phyloP scores from a whole-genome alignment of 805 yeast species.

The Spathaspora hagerdaliae region DNA sequence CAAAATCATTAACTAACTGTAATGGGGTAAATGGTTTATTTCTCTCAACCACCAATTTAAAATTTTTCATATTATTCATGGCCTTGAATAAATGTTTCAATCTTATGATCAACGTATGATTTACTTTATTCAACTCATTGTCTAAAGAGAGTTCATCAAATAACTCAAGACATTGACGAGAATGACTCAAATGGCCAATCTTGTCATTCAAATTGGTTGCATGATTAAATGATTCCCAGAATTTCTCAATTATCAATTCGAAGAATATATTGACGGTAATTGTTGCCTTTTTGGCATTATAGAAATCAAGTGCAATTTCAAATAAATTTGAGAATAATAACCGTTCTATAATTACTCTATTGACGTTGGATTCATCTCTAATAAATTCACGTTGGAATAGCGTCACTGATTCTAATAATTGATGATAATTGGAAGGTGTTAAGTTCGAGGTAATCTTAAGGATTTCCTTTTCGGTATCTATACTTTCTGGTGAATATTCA shows the following conservation, averaged over 20 bases:
- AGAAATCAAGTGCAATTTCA: constrained; percentile 16
- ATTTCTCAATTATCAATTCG: constrained; percentile 19
- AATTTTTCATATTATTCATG: constrained; percentile 30
- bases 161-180: constrained; percentile 22
- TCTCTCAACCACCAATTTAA: constrained; percentile 26
- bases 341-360: constrained; percentile 22
- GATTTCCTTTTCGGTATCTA: constrained; percentile 23
- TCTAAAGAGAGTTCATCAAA: constrained; percentile 14
- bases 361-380: constrained; percentile 10
- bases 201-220: constrained; percentile 32
- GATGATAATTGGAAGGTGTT: constrained; percentile 17
- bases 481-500: constrained; percentile 13
- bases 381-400: constrained; percentile 21
- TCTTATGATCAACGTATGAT: constrained; percentile 10
- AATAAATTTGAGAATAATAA: constrained; percentile 25
- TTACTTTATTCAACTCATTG: neutral
- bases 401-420: constrained; percentile 15
- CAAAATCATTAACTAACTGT: constrained; percentile 26
- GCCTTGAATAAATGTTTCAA: constrained; percentile 37
- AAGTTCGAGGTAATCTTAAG: constrained; percentile 20
- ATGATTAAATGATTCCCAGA: constrained; percentile 30
- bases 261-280: constrained; percentile 10
- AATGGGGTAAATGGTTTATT: constrained; percentile 37
- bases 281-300: constrained; percentile 7
- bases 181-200: constrained; percentile 23